phyloP scores from a whole-genome alignment of 768 basidiomycete species.

The Cubamyces sp. region DNA sequence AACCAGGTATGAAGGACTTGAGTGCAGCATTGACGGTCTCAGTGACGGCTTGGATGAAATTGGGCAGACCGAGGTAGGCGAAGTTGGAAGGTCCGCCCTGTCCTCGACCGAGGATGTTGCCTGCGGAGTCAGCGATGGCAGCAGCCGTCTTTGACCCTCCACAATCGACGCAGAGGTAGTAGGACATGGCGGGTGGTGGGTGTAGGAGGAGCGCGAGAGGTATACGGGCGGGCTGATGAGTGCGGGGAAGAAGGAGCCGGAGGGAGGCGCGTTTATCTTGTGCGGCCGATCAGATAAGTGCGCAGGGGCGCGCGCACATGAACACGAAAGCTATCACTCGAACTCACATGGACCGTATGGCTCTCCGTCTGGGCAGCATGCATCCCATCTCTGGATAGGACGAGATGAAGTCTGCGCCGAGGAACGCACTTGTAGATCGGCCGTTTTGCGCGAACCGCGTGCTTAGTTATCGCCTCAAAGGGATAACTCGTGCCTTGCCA shows the following conservation, averaged over 20 bases:
- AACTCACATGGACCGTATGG: constrained; percentile 9
- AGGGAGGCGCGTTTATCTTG: constrained; percentile 14
- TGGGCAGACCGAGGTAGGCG: constrained; percentile 70
- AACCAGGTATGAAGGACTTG: constrained; percentile 44
- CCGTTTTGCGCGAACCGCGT: neutral
- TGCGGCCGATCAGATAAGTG: constrained; percentile 20
- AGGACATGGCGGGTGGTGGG: constrained; percentile 29
- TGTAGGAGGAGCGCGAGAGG: neutral
- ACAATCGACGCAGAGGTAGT: constrained; percentile 85
- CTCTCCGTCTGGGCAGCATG: neutral
- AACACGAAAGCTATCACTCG: constrained; percentile 5
- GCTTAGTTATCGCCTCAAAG: neutral
- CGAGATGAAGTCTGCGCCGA: neutral
- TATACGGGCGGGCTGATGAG: neutral
- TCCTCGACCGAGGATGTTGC: constrained; percentile 68
- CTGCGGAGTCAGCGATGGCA: constrained; percentile 61
- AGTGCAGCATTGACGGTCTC: constrained; percentile 60
- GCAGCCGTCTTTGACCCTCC: constrained; percentile 89
- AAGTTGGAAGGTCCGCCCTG: constrained; percentile 84
- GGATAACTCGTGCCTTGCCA: no score
- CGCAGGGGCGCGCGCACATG: constrained; percentile 12
- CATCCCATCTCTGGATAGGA: neutral
- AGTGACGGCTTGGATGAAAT: constrained; percentile 58
- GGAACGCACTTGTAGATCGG: neutral
- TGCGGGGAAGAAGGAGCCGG: neutral